phyloP scores from a whole-genome alignment of 2,329 filamentous ascomycete genomes.

The Mollisia scopiformis region DNA sequence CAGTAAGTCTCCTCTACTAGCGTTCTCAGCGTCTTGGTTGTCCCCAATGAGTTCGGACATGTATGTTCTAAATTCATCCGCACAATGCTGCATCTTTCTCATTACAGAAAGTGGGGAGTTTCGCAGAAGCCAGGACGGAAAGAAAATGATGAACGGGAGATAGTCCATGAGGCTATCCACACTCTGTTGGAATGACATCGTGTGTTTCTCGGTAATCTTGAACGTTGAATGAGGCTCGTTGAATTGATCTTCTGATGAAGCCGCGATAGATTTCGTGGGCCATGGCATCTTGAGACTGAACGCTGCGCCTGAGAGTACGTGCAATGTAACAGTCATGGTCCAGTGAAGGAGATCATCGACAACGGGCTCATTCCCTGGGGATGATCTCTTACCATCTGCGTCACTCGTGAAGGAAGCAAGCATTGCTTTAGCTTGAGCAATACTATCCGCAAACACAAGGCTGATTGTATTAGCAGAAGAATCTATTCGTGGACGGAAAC shows the following conservation, averaged over 20 bases:
- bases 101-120: conserved; percentile 8
- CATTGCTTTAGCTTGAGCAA: conserved; percentile 39
- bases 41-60: conserved; percentile 22
- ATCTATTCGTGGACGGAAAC: neutral
- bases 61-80: conserved; percentile 18
- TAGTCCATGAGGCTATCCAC: conserved; percentile 17
- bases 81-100: conserved; percentile 9
- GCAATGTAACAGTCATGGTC: conserved; percentile 52
- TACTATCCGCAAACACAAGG: conserved; percentile 42
- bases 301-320: conserved; percentile 54
- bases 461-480: conserved; percentile 22
- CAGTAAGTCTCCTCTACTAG: conserved; percentile 36
- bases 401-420: conserved; percentile 29
- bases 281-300: conserved; percentile 37
- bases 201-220: neutral
- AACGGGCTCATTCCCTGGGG: conserved; percentile 12
- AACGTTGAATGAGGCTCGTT: neutral
- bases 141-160: conserved; percentile 10
- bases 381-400: conserved; percentile 9
- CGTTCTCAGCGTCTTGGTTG: neutral
- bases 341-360: conserved; percentile 37
- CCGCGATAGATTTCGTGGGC: conserved; percentile 20
- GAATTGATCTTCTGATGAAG: neutral
- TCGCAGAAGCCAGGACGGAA: conserved; percentile 14
- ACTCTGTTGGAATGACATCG: conserved; percentile 16